Conservation (phyloP, 2,329 filamentous ascomycete species). For the Monilinia polystroma region DNA sequence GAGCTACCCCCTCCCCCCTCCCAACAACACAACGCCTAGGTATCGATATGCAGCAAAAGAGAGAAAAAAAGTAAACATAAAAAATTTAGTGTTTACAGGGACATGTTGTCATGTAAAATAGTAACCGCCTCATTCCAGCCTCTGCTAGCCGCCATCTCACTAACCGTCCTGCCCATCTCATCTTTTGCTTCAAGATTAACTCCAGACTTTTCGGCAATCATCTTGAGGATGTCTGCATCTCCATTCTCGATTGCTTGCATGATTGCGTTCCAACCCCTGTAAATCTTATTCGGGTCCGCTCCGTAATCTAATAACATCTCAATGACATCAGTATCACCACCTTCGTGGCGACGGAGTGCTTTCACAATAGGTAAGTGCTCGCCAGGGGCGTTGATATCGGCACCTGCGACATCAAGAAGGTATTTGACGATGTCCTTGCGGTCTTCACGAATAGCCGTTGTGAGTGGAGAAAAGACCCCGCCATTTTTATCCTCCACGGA, state of each 20-base stretch:
- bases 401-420: constrained; percentile 60
- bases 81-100: not conserved
- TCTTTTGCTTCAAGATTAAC: constrained; percentile 54
- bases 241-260: constrained; percentile 66
- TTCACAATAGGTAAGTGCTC: constrained; percentile 72
- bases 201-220: constrained; percentile 51
- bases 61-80: too few species aligned
- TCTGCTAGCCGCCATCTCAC: constrained; percentile 57
- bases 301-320: constrained; percentile 62
- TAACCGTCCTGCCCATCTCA: constrained; percentile 53
- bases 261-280: constrained; percentile 64
- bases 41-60: not conserved
- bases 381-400: constrained; percentile 65
- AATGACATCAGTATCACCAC: constrained; percentile 58
- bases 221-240: constrained; percentile 52
- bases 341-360: constrained; percentile 58
- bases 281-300: constrained; percentile 66
- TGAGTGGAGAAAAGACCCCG: constrained; percentile 69
- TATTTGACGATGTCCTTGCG: constrained; percentile 59
- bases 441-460: constrained; percentile 64
- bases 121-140: constrained; percentile 57
- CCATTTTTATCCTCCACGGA: constrained; percentile 71
- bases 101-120: constrained; percentile 23
- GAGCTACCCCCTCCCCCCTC: not conserved
- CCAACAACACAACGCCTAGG: not conserved